phyloP scores from a whole-genome alignment of 2,329 filamentous ascomycete genomes.

The Annulohypoxylon truncatum region DNA sequence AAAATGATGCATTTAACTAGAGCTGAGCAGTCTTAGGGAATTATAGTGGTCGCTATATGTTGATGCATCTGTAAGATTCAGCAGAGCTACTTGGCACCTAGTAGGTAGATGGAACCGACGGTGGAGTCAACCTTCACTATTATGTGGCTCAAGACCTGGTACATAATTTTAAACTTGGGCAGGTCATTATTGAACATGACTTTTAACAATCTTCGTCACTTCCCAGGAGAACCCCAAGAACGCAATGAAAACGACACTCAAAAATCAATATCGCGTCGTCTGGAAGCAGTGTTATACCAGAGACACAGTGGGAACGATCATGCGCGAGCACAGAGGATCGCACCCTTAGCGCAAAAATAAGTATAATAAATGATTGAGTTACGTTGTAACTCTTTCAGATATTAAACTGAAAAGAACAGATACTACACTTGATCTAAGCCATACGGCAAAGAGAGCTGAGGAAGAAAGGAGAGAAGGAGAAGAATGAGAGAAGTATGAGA shows the following conservation, averaged over 20 bases:
- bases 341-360: slow-evolving; percentile 67
- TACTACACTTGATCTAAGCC: slow-evolving; percentile 71
- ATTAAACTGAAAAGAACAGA: slow-evolving; percentile 79
- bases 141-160: no score
- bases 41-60: no score
- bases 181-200: no score
- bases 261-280: slow-evolving; percentile 63
- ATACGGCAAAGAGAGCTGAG: slow-evolving; percentile 61
- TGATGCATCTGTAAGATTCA: no score
- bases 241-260: slow-evolving; percentile 66
- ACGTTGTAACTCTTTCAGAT: slow-evolving; percentile 58
- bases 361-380: slow-evolving; percentile 64
- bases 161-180: no score
- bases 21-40: no score
- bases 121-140: no score
- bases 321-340: slow-evolving; percentile 72
- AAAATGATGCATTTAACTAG: no score
- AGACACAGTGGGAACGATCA: slow-evolving; percentile 68
- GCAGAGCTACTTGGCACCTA: no score
- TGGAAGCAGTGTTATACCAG: slow-evolving; percentile 72
- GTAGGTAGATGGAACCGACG: no score
- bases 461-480: slow-evolving; percentile 36
- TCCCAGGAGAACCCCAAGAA: slow-evolving; percentile 56
- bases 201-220: slow-evolving; percentile 60
- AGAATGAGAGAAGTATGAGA: neutral